phyloP scores from a whole-genome alignment of 352 stramenopile genomes.

The Pilasporangium apinafurcum region DNA sequence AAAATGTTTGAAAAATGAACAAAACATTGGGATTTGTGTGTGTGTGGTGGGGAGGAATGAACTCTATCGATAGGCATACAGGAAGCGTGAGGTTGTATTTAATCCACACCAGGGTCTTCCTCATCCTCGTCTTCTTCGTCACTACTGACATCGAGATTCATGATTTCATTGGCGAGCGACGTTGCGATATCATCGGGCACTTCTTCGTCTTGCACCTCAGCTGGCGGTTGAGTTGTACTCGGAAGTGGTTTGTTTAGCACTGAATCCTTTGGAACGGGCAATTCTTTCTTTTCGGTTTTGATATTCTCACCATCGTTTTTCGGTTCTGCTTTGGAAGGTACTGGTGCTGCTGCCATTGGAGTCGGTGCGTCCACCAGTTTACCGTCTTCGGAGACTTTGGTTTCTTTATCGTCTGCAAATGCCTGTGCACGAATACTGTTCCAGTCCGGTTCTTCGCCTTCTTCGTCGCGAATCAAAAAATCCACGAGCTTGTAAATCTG shows the following conservation, averaged over 20 bases:
- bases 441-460: conserved; percentile 82
- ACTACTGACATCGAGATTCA: conserved; percentile 74
- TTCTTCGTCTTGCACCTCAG: conserved; percentile 46
- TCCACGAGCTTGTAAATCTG: conserved; percentile 88
- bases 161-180: conserved; percentile 60
- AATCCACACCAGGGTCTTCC: conserved; percentile 38
- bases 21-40: neutral
- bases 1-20: too few relatives aligned
- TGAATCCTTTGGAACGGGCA: conserved; percentile 10
- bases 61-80: neutral
- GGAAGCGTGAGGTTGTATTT: conserved; percentile 6
- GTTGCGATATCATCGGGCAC: conserved; percentile 64
- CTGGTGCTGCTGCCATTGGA: neutral
- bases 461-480: conserved; percentile 84
- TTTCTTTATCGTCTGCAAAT: conserved; percentile 42
- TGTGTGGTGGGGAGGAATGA: neutral
- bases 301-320: neutral
- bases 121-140: conserved; percentile 73
- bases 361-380: conserved; percentile 2
- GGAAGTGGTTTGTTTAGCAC: conserved; percentile 30
- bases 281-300: conserved; percentile 7
- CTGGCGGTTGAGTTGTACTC: conserved; percentile 11
- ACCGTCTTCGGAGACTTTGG: conserved; percentile 21
- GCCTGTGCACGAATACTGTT: conserved; percentile 64
- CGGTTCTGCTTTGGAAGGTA: neutral